Conservation (phyloP, 306 rosid species). For the Echinosophora koreensis region DNA sequence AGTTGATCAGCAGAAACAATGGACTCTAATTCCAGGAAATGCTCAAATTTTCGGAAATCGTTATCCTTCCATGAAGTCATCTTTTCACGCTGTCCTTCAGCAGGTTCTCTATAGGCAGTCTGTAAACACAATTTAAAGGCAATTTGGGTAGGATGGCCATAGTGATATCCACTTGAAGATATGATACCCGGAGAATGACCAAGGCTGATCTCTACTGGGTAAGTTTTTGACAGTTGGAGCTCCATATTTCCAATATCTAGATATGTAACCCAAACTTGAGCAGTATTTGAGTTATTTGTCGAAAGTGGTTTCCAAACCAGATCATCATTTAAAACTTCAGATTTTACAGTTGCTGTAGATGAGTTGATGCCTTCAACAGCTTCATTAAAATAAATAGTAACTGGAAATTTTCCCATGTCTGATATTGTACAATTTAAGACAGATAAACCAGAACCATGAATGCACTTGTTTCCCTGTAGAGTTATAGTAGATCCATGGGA, state of each 20-base stretch:
- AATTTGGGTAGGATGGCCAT: slow-evolving; percentile 56
- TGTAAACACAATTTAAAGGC: slow-evolving; percentile 61
- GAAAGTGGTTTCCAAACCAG: slow-evolving; percentile 83
- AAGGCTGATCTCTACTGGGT: slow-evolving; percentile 60
- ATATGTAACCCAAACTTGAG: slow-evolving; percentile 78
- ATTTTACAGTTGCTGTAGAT: slow-evolving; percentile 68
- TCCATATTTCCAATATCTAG: slow-evolving; percentile 59
- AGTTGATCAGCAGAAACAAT: slow-evolving; percentile 47
- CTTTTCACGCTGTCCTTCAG: slow-evolving; percentile 48
- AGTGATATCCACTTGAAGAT: slow-evolving; percentile 66
- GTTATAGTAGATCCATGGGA: slow-evolving; percentile 62
- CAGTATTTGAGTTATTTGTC: slow-evolving; percentile 52
- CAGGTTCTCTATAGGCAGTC: slow-evolving; percentile 50
- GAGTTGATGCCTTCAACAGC: slow-evolving; percentile 82
- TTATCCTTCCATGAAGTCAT: slow-evolving; percentile 65
- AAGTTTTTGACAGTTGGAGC: slow-evolving; percentile 55
- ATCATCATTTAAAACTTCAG: slow-evolving; percentile 58
- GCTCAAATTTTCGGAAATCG: slow-evolving; percentile 54
- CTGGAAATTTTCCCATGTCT: slow-evolving; percentile 62
- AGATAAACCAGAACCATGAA: slow-evolving; percentile 52
- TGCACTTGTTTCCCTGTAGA: slow-evolving; percentile 48
- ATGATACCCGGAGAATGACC: slow-evolving; percentile 71
- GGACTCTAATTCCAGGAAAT: slow-evolving; percentile 56
- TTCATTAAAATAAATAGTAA: slow-evolving; percentile 77
- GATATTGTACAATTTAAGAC: slow-evolving; percentile 53